Evolutionary conservation across 495 filamentous ascomycete species (phyloP), one percentile per base, ranked within the genome.

Genomic region (Lophiotrema nucula): DNA sequence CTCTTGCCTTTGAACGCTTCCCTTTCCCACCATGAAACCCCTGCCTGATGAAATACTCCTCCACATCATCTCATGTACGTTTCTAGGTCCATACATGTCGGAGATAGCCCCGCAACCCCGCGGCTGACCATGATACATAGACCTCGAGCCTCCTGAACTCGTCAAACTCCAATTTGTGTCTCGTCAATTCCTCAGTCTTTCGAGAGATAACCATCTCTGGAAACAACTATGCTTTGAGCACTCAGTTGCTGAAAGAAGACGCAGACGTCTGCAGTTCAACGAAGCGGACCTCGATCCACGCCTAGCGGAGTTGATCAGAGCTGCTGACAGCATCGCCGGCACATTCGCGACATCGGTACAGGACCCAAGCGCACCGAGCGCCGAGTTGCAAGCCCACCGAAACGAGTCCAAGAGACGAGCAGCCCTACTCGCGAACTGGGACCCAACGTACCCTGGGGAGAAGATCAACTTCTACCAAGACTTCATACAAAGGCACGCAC

Each of bases 401-500:
- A 23, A 49, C 68, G 66, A 73, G 3, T 60, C 67, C 48, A 70
- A 62, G 10, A 72, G 75, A 55, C 74, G 76, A 52, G 71, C 66
- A 66, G 80, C 77, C 72, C 81, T 74, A 57, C 80, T 87, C 47
- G 84, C 83, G 4, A 88, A 87, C 59, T 95, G 90, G 90, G 90
- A 96, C 59, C 88, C 89, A 1, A 81, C 81, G 3, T 87, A 86
- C 55, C 83, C 86, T 13, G 72, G 74, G 12, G 86, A 89, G 68
- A 73, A 74, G 33, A 75, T 88, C 13, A 81, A 88, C 47, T 96
- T 89, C 85, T 96, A 95, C 62, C 82, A 86, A 47, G 91, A 96
- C 71, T 96, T 88, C 69, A 87, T 92, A 59, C 88, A 90, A 23
- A 79, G 90, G 21, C 80, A 93, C 74, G 90, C 81, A 0, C 85